Base-by-base conservation (phyloP, 192 early-diverging fungal genomes). In the Backusella morwellensis region DNA sequence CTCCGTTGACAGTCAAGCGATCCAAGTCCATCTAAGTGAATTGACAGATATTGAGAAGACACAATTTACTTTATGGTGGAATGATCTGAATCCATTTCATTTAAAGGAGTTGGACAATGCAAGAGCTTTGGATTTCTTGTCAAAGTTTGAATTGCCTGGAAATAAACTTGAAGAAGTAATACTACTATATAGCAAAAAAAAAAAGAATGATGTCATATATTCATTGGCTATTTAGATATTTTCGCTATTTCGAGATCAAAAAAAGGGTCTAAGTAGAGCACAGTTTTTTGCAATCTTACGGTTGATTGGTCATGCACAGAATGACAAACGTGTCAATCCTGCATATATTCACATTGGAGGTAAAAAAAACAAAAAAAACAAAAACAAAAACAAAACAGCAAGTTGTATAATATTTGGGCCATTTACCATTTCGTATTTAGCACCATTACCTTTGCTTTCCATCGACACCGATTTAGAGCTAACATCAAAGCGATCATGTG, bases 261-360 rank as follows among this genome's bases (percentile, higher is more conserved):
- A 41, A 21, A 74, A 74, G 3, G 77, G 73, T n/a, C 47, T 80
- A 40, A 76, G 2, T 6, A 77, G 78, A 34, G 54, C 42, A 35
- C 77, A 78, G 23, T 82, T 82, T 52, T 82, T 75, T 70, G 81
- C 81, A 66, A 54, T 82, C 7, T 44, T 82, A 9, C 72, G 81
- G 35, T 47, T 82, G 15, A 73, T 78, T 72, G 73, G 74, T 15
- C 81, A 82, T 76, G 81, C 77, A 23, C 81, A 82, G 41, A 78
- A 76, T 68, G 81, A 74, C 38, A 70, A 77, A 29, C 26, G 26
- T 21, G 52, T 82, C 23, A 75, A 63, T 26, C 77, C 50, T 44
- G 77, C 78, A 59, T 36, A 78, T 26, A 71, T 82, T 35, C 52
- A 44, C 35, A 32, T 82, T 9, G 77, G 75, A 73, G 76, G 81